Conservation (phyloP, 108 stramenopile species). For the Cyclotella sp. region DNA sequence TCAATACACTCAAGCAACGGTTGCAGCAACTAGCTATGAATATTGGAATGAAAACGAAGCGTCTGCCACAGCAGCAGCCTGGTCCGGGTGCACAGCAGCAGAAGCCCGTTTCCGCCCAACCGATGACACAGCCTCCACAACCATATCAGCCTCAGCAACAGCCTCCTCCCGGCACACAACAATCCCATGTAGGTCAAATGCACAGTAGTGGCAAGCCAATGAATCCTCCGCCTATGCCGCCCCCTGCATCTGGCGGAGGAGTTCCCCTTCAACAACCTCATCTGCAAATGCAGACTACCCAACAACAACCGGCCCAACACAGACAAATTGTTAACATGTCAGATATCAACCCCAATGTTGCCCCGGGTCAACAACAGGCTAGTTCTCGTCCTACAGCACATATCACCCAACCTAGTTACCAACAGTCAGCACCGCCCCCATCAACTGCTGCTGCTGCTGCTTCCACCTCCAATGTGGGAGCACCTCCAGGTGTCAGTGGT, state of each 20-base stretch:
- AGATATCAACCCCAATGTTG: slow-evolving; percentile 84
- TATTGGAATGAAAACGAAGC: slow-evolving; percentile 90
- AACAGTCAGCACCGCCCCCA: slow-evolving; percentile 15
- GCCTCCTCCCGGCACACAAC: slow-evolving; percentile 48
- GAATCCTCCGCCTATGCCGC: slow-evolving; percentile 21
- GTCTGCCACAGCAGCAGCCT: slow-evolving; percentile 65
- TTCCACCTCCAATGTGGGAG: slow-evolving; percentile 11
- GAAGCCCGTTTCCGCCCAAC: slow-evolving; percentile 23
- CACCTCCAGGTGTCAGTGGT: slow-evolving; percentile 29
- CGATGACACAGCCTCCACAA: slow-evolving; percentile 22
- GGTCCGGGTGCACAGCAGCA: slow-evolving; percentile 49
- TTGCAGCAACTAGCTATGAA: slow-evolving; percentile 93
- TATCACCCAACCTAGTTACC: slow-evolving; percentile 54
- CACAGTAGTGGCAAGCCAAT: slow-evolving; percentile 26
- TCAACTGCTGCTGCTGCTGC: slow-evolving; percentile 32
- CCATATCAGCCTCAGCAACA: slow-evolving; percentile 48
- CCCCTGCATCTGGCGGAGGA: slow-evolving; percentile 7
- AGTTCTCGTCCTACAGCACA: slow-evolving; percentile 20
- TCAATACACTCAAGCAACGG: slow-evolving; percentile 89
- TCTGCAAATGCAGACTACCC: slow-evolving; percentile 58
- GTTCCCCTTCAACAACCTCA: slow-evolving; percentile 49
- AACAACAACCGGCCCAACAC: slow-evolving; percentile 49
- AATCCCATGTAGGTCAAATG: slow-evolving; percentile 36
- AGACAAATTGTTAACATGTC: slow-evolving; percentile 82
- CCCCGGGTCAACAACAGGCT: slow-evolving; percentile 26